Conservation (phyloP, 2,329 filamentous ascomycete genomes). For the Calonectria hawksworthii region DNA sequence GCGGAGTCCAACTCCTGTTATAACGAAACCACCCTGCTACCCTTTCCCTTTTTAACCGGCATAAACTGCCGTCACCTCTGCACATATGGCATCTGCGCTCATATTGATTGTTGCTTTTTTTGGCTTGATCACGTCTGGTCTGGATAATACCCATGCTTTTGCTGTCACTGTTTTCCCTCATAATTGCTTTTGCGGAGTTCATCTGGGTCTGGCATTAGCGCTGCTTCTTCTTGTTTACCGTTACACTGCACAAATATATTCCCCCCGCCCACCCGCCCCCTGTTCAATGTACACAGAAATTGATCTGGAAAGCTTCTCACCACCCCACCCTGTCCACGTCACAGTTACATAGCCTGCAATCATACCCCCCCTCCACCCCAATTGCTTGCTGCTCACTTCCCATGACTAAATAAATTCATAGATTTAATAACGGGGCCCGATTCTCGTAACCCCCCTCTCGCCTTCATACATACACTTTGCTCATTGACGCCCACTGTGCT, state of each 20-base stretch:
- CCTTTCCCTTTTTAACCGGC: not conserved
- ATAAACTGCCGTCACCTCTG: not conserved
- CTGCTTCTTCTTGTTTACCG: slow-evolving; percentile 18
- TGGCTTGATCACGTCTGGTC: slow-evolving; percentile 35
- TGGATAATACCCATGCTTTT: slow-evolving; percentile 48
- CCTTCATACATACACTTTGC: slow-evolving; percentile 6
- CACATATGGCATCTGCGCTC: slow-evolving; percentile 15
- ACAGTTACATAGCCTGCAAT: not conserved
- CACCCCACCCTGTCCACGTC: not conserved
- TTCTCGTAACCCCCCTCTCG: not conserved
- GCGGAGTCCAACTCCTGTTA: not conserved
- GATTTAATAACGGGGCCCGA: slow-evolving; percentile 17
- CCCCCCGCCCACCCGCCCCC: not conserved
- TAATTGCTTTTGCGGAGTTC: slow-evolving; percentile 19
- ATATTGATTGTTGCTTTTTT: slow-evolving; percentile 19
- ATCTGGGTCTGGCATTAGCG: slow-evolving; percentile 23
- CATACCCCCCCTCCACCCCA: not conserved
- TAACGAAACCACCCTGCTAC: not conserved
- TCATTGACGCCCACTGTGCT: slow-evolving; percentile 12
- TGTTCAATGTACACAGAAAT: slow-evolving; percentile 13
- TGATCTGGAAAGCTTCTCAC: slow-evolving; percentile 16
- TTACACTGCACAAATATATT: not conserved
- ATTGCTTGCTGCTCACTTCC: not conserved
- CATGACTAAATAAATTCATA: slow-evolving; percentile 16
- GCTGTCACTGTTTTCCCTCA: slow-evolving; percentile 13